phyloP scores from a whole-genome alignment of 768 basidiomycete genomes.

The Infundibulicybe gibba region DNA sequence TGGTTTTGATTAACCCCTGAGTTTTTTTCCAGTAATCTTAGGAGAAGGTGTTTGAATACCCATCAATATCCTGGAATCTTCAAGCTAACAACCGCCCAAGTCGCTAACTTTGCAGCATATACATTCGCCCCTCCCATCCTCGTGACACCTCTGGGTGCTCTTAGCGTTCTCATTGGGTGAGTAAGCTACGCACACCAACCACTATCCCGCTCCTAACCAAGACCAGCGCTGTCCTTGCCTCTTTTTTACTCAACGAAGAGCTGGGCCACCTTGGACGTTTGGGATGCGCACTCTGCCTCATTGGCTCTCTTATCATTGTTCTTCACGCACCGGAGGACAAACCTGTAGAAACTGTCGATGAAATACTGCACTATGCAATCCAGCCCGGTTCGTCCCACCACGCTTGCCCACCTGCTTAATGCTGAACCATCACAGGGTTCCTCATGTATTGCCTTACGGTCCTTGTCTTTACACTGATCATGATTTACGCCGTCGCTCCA shows the following conservation, averaged over 20 bases:
- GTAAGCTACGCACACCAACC: constrained; percentile 17
- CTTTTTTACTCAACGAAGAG: constrained; percentile 89
- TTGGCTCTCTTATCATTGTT: constrained; percentile 92
- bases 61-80: background rate
- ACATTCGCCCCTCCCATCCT: constrained; percentile 97
- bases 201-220: background rate
- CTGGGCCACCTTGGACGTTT: constrained; percentile 89
- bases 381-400: constrained; percentile 66
- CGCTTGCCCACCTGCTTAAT: background rate
- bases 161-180: constrained; percentile 95
- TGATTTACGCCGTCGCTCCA: constrained; percentile 86
- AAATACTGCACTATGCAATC: constrained; percentile 89
- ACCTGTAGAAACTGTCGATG: constrained; percentile 87
- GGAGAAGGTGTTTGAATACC: constrained; percentile 73
- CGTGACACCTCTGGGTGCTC: constrained; percentile 96
- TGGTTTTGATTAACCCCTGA: constrained; percentile 1
- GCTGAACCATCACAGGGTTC: constrained; percentile 58
- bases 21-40: constrained; percentile 63
- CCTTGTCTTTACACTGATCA: constrained; percentile 72
- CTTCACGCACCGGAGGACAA: constrained; percentile 97
- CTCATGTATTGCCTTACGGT: constrained; percentile 87
- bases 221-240: constrained; percentile 88
- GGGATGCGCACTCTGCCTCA: constrained; percentile 78
- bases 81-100: constrained; percentile 25
- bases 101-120: constrained; percentile 93